Conservation (phyloP, 305 asterid species). For the Solanum hybrid region DNA sequence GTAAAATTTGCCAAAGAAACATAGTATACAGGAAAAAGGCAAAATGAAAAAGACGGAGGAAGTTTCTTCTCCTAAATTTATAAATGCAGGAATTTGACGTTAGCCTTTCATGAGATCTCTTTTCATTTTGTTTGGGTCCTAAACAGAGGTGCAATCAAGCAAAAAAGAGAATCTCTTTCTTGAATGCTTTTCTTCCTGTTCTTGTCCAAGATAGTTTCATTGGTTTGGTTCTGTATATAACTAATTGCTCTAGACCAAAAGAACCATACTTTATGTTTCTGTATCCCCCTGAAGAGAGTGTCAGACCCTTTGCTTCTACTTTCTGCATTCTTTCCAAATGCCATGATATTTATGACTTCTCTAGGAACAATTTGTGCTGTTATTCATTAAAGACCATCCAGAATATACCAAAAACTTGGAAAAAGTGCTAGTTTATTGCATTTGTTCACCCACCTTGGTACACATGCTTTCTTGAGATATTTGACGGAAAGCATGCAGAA, state of each 20-base stretch:
- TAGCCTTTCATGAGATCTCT: not conserved
- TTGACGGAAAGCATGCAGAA: not conserved
- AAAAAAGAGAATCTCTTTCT: not conserved
- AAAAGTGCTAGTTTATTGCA: not conserved
- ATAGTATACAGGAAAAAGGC: not conserved
- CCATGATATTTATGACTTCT: not conserved
- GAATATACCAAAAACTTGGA: not conserved
- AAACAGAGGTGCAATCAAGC: not conserved
- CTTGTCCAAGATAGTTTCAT: not conserved
- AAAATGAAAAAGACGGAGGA: not conserved
- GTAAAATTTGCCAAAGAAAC: not conserved
- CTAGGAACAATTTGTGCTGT: not conserved
- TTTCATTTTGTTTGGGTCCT: not conserved
- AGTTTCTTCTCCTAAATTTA: not conserved
- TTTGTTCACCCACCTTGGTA: not conserved
- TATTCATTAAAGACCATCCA: not conserved
- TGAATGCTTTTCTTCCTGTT: not conserved
- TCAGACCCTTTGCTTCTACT: not conserved
- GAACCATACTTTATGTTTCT: not conserved
- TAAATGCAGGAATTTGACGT: not conserved
- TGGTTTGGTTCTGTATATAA: not conserved
- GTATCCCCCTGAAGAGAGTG: not conserved
- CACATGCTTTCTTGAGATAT: not conserved
- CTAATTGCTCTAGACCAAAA: not conserved
- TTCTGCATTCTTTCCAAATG: not conserved